phyloP scores from a whole-genome alignment of 306 rosid genomes.

The Cyclanthera cordifolia region DNA sequence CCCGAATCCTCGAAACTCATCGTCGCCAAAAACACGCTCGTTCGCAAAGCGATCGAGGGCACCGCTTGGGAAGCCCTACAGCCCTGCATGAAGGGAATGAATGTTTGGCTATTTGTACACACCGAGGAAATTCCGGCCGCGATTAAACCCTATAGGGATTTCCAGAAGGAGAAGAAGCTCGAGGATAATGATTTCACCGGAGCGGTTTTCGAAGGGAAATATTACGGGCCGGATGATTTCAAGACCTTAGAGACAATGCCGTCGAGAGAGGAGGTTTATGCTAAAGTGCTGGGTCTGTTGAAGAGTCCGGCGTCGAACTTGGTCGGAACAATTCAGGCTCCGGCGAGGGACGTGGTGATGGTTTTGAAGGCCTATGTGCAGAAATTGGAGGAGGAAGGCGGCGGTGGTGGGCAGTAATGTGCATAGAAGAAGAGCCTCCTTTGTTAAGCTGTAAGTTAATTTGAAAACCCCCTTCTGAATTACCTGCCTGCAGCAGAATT shows the following conservation, averaged over 20 bases:
- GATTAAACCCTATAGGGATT: slow-evolving; percentile 65
- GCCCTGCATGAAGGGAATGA: slow-evolving; percentile 97
- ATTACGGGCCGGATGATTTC: slow-evolving; percentile 62
- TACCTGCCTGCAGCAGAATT: slow-evolving; percentile 24
- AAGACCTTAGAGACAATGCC: slow-evolving; percentile 64
- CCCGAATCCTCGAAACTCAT: slow-evolving; percentile 59
- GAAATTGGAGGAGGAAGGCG: slow-evolving; percentile 55
- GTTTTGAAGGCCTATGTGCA: slow-evolving; percentile 60
- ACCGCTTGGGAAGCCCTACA: slow-evolving; percentile 63
- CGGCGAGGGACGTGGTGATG: slow-evolving; percentile 66
- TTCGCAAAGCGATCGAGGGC: slow-evolving; percentile 70
- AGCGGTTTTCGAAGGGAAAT: slow-evolving; percentile 83
- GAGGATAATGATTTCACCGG: slow-evolving; percentile 76
- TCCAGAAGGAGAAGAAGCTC: slow-evolving; percentile 79
- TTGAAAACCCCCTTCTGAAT: neutral
- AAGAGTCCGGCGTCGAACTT: slow-evolving; percentile 53
- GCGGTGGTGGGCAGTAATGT: slow-evolving; percentile 22
- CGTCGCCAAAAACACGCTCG: slow-evolving; percentile 91
- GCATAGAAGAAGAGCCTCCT: neutral
- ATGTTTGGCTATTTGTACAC: slow-evolving; percentile 88
- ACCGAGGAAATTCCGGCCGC: slow-evolving; percentile 80
- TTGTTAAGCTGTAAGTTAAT: slow-evolving; percentile 1
- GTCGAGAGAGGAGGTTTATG: slow-evolving; percentile 65
- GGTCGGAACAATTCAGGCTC: slow-evolving; percentile 74
- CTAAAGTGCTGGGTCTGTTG: slow-evolving; percentile 55